Conservation (phyloP, 2,329 filamentous ascomycete genomes). For the Tolypocladium ophioglossoides region DNA sequence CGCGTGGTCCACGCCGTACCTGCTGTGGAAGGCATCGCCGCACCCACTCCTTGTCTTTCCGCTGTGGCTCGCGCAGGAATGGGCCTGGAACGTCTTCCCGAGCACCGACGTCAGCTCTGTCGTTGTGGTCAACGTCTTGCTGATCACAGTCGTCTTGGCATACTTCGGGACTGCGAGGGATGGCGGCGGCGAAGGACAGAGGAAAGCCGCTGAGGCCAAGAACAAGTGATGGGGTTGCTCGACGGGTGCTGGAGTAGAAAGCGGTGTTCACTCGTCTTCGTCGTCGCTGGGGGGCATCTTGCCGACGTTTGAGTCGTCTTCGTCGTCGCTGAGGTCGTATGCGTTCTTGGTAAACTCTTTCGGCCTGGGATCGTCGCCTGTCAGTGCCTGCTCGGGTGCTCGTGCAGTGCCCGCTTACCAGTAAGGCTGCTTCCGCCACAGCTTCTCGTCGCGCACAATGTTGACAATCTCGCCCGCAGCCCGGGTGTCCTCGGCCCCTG, state of each 20-base stretch:
- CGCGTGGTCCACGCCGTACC: conserved; percentile 77
- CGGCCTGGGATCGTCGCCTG: conserved; percentile 44
- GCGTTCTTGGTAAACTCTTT: conserved; percentile 62
- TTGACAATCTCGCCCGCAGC: conserved; percentile 86
- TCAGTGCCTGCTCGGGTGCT: conserved; percentile 7
- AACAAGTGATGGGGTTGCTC: conserved; percentile 16
- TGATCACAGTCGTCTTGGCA: conserved; percentile 51
- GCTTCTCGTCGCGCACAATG: conserved; percentile 81
- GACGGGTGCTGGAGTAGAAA: neutral
- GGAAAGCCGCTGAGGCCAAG: conserved; percentile 13
- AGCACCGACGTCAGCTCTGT: conserved; percentile 49
- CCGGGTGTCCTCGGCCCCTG: conserved; percentile 62
- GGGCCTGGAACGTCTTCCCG: conserved; percentile 92
- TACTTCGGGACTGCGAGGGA: conserved; percentile 42
- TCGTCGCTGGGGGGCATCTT: conserved; percentile 78
- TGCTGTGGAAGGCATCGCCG: conserved; percentile 69
- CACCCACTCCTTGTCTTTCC: conserved; percentile 56
- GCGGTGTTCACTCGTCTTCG: conserved; percentile 47
- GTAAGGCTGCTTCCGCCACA: conserved; percentile 80
- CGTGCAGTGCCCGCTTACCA: conserved; percentile 44
- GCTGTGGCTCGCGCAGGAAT: conserved; percentile 73
- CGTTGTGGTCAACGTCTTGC: conserved; percentile 60
- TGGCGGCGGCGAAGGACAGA: neutral
- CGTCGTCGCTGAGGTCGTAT: conserved; percentile 54
- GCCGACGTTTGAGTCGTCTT: conserved; percentile 70